phyloP scores from a whole-genome alignment of 352 stramenopile genomes.

The Phytophthora vignae region DNA sequence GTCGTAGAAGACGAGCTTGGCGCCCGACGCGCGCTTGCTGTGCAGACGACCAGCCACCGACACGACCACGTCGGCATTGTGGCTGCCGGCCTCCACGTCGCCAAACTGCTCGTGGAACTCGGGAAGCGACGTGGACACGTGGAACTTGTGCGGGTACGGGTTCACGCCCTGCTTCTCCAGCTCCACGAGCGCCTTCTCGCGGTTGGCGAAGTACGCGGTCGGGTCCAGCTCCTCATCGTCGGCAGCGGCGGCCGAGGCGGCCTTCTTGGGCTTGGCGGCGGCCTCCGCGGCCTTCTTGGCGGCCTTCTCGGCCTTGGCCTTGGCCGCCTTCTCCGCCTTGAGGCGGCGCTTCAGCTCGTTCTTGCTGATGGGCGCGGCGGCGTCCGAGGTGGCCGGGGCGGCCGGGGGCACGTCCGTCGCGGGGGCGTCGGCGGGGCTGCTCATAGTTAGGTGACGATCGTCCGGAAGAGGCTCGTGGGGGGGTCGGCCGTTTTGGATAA shows the following conservation, averaged over 20 bases:
- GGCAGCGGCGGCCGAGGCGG: slow-evolving; percentile 15
- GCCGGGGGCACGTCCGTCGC: neutral
- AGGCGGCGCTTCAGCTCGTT: slow-evolving; percentile 98
- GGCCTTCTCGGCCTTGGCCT: slow-evolving; percentile 91
- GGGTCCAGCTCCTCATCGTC: slow-evolving; percentile 97
- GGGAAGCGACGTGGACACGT: slow-evolving; percentile 93
- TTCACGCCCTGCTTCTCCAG: slow-evolving; percentile 93
- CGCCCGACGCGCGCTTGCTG: slow-evolving; percentile 95
- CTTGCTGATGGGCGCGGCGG: slow-evolving; percentile 89
- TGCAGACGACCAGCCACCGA: slow-evolving; percentile 96
- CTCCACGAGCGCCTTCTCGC: slow-evolving; percentile 89
- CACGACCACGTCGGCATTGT: slow-evolving; percentile 83
- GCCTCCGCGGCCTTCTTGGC: slow-evolving; percentile 30
- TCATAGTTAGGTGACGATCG: slow-evolving; percentile 17
- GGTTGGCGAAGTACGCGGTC: slow-evolving; percentile 98
- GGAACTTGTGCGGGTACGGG: slow-evolving; percentile 99
- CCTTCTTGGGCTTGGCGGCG: slow-evolving; percentile 9
- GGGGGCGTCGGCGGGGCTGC: slow-evolving; percentile 15
- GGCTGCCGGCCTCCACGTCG: slow-evolving; percentile 80
- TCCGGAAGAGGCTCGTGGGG: neutral
- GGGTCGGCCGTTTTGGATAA: neutral
- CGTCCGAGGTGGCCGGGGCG: slow-evolving; percentile 13
- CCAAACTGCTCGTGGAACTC: slow-evolving; percentile 94
- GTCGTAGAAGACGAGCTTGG: slow-evolving; percentile 99
- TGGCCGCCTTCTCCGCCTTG: slow-evolving; percentile 94